These are phyloP conservation scores for Trichothecium sympodiale DNA, from an alignment of 2,329 filamentous ascomycete species.

Conservation along the genomic window DNA sequence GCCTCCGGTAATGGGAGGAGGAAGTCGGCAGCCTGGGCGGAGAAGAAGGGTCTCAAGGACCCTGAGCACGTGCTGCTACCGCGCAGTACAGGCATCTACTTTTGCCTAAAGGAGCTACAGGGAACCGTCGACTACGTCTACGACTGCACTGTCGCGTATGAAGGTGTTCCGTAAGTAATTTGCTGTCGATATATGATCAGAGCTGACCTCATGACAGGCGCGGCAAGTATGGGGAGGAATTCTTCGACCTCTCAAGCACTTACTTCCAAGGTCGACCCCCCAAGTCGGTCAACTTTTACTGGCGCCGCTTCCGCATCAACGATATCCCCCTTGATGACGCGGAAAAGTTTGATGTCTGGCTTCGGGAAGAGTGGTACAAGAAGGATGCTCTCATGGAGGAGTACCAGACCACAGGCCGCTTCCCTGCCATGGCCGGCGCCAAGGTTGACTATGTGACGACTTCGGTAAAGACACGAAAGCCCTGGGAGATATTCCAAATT, in stretches of 20 bases:
- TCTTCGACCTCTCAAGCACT: slow-evolving; percentile 76
- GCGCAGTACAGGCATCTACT: slow-evolving; percentile 69
- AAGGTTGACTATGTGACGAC: slow-evolving; percentile 43
- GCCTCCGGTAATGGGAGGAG: slow-evolving; percentile 57
- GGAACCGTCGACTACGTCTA: slow-evolving; percentile 73
- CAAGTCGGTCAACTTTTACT: slow-evolving; percentile 94
- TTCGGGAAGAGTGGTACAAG: slow-evolving; percentile 78
- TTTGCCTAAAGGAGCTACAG: slow-evolving; percentile 66
- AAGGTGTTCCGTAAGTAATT: slow-evolving; percentile 71
- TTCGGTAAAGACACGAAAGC: slow-evolving; percentile 40
- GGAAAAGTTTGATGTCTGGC: slow-evolving; percentile 72
- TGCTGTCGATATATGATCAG: not conserved
- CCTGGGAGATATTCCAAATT: slow-evolving; percentile 44
- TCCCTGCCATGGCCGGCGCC: slow-evolving; percentile 57
- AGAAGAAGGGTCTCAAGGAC: slow-evolving; percentile 63
- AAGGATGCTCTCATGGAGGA: slow-evolving; percentile 85
- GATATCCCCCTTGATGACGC: slow-evolving; percentile 71
- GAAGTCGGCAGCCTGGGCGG: slow-evolving; percentile 65
- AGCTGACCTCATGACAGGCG: slow-evolving; percentile 35
- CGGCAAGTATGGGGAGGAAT: slow-evolving; percentile 78
- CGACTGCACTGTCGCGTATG: slow-evolving; percentile 91
- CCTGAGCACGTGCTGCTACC: slow-evolving; percentile 66
- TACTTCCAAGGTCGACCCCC: slow-evolving; percentile 83
- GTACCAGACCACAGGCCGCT: slow-evolving; percentile 65
- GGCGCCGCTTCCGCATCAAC: slow-evolving; percentile 71